Evolutionary conservation across 805 yeast species (phyloP), one percentile per base, ranked within the genome.

Genomic region (Scheffersomyces coipomensis): DNA sequence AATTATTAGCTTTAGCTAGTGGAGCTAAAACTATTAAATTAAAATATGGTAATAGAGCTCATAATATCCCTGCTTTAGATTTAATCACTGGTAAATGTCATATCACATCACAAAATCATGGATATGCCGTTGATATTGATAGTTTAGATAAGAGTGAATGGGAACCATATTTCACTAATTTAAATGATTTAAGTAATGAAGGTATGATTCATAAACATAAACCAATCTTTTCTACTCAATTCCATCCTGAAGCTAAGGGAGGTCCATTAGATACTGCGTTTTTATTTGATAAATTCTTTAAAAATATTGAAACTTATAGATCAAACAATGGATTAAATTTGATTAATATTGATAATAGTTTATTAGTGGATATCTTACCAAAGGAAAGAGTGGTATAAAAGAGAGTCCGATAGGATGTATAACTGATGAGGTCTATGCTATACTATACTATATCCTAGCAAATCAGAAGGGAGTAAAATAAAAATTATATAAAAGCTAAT

Each of bases 191-290:
- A 62, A 86, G 96, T 39, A 93, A 93, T 65, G 99, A 93, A 70
- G 99, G 99, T 55, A 89, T 93, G 96, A 84, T 81, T 55, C 99
- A 93, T 66, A 76, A 71, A 41, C 59, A 79, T 29, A 84, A 79
- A 62, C 99, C 99, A 37, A 86, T 91, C 40, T 93, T 91, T 70
- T 88, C 97, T 27, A 88, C 97, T 2, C 99, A 93, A 67, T 93
- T 93, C 78, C 99, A 93, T 64, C 99, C 99, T 35, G 99, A 93
- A 68, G 98, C 99, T 42, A 91, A 89, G 71, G 98, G 99, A 54
- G 99, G 99, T 52, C 99, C 99, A 43, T 76, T 85, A 55, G 99
- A 93, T 66, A 86, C 97, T 11, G 78, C 88, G 2, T 88, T 81
- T 68, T 73, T 93, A 64, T 93, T 93, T 53, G 98, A 93, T 73